Percentiles rank a stretch among this genome's conserved stretches.
Conservation (phyloP, 768 basidiomycete genomes). For the Leucocoprinus leucothites region DNA sequence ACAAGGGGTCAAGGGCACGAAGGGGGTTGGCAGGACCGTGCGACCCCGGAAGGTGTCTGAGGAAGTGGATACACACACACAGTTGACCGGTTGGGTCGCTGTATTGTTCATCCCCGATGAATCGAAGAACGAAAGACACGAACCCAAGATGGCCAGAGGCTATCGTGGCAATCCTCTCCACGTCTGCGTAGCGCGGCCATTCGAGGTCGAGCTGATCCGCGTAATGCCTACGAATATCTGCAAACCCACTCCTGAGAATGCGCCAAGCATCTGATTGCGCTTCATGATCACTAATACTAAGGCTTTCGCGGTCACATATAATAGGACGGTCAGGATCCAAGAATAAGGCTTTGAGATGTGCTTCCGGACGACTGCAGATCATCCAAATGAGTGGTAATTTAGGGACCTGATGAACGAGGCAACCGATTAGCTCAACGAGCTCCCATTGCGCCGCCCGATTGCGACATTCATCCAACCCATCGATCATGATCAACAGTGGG, state of each 20-base stretch:
- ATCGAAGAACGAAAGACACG: neutral
- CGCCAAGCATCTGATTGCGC: neutral
- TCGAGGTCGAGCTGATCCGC: neutral
- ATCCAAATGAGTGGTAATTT: neutral
- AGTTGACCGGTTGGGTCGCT: neutral
- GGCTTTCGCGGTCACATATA: neutral
- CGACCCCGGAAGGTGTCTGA: neutral
- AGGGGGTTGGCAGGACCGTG: neutral
- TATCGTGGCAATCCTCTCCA: neutral
- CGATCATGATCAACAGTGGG: neutral
- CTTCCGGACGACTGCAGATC: neutral
- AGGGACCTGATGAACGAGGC: neutral
- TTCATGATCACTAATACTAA: neutral
- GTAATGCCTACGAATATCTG: neutral
- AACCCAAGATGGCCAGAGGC: conserved; percentile 3
- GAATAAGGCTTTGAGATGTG: neutral
- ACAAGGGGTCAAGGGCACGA: neutral
- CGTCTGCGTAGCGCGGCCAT: neutral
- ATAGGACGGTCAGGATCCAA: neutral
- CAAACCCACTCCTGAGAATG: neutral
- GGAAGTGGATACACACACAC: neutral
- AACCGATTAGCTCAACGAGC: neutral
- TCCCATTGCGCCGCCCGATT: neutral
- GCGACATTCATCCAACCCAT: neutral
- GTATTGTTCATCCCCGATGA: neutral